Evolutionary conservation across 768 basidiomycete species (phyloP).

Genomic region (Lentinula sp.): DNA sequence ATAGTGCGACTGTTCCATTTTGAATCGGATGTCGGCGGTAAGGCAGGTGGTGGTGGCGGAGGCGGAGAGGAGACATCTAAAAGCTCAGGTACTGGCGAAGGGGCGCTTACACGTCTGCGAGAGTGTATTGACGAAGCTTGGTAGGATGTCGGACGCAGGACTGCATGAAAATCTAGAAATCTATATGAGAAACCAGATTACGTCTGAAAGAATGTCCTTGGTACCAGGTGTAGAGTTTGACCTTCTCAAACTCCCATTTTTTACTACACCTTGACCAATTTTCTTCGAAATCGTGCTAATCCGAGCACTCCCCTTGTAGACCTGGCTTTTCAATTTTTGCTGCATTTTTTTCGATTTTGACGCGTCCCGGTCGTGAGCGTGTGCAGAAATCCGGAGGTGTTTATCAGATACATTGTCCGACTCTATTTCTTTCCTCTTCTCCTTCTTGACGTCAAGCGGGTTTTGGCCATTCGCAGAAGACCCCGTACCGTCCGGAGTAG

Average conservation of each 20-base stretch:
- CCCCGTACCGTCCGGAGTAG: conserved; percentile 41
- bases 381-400: conserved; percentile 8
- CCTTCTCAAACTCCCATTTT: conserved; percentile 50
- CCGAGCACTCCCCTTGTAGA: conserved; percentile 66
- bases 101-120: conserved; percentile 51
- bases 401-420: conserved; percentile 30
- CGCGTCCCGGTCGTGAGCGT: conserved; percentile 34
- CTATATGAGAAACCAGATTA: background rate
- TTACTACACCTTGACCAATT: conserved; percentile 65
- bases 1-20: conserved; percentile 38
- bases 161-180: conserved; percentile 59
- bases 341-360: conserved; percentile 69
- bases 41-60: conserved; percentile 41
- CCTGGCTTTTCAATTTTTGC: conserved; percentile 67
- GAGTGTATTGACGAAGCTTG: conserved; percentile 85
- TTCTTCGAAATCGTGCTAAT: conserved; percentile 75
- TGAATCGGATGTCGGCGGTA: conserved; percentile 24
- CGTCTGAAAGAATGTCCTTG: background rate
- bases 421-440: conserved; percentile 6
- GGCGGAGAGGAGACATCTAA: conserved; percentile 34
- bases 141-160: conserved; percentile 53
- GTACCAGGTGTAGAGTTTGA: conserved; percentile 67
- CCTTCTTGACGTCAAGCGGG: conserved; percentile 10
- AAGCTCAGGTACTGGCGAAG: conserved; percentile 24
- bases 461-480: conserved; percentile 9